phyloP scores from a whole-genome alignment of 208 protist genomes.

The Leishmania tropica region DNA sequence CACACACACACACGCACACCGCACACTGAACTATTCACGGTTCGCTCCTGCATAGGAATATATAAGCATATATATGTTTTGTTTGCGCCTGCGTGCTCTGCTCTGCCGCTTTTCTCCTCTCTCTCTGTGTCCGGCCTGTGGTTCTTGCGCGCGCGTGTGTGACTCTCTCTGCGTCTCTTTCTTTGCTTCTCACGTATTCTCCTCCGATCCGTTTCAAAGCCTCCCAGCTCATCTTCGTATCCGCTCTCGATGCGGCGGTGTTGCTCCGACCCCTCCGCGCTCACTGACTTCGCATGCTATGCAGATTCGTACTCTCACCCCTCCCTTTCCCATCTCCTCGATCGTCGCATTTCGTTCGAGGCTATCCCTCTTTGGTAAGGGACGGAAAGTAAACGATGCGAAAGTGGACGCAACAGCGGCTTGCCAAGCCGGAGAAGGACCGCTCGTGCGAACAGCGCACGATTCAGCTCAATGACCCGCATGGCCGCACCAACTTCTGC shows the following conservation, averaged over 20 bases:
- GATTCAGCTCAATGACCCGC: conserved; percentile 37
- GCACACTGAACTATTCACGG: background rate
- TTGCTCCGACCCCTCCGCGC: background rate
- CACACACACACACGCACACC: background rate
- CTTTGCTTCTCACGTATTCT: background rate
- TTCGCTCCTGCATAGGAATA: too few species aligned
- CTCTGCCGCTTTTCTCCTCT: background rate
- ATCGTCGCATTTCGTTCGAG: background rate
- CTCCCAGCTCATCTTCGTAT: background rate
- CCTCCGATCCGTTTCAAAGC: background rate
- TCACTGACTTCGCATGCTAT: background rate
- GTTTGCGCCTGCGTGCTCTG: background rate
- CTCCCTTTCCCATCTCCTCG: background rate
- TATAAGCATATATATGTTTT: background rate
- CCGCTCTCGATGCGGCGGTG: background rate
- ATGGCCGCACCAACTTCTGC: conserved; percentile 33
- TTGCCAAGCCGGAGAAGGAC: conserved; percentile 28
- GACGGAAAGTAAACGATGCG: conserved; percentile 6
- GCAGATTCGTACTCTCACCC: background rate
- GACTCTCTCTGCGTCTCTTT: background rate
- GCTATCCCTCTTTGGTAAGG: background rate
- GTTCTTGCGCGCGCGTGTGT: background rate
- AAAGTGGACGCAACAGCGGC: conserved; percentile 24
- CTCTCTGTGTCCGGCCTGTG: background rate
- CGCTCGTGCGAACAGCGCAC: conserved; percentile 38